Evolutionary conservation across 106 monocot species (phyloP), one percentile per base, ranked within the genome.

Genomic region (Dendrobium nobile): DNA sequence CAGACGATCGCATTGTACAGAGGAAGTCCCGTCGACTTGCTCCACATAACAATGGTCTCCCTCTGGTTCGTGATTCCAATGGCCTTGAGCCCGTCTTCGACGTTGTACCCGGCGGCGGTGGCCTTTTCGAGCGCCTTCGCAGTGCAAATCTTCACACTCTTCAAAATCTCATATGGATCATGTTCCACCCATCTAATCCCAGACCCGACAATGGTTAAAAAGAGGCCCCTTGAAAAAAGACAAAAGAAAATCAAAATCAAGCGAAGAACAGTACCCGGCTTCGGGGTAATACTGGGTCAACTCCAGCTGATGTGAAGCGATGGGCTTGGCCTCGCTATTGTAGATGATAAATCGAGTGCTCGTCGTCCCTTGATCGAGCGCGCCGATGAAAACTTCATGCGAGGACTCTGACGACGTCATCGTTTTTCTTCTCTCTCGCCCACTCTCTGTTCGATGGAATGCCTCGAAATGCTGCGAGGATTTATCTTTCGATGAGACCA

Each of bases 261-360:
- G 11, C 42, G 16, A 41, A 13, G 37, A 77, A 24, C 8, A 27
- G 19, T 67, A 95, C 95, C 95, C 95, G 45, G 91, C 92, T 72
- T 92, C 95, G 9, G 95, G 95, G 58, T 92, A 95, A 82, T 82
- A 86, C 89, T 95, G 95, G 67, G 89, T 91, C 91, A 95, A 92
- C 87, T 95, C 91, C 54, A 92, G 82, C 72, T 92, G 95, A 85
- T 95, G 95, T 7, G 92, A 92, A 47, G 87, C 92, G 80, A 95
- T 78, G 44, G 87, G 68, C 40, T 77, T 86, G 67, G 84, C 85
- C 4, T 91, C 19, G 19, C 83, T 80, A 56, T 92, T 87, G 85
- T 95, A 95, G 82, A 95, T 89, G 79, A 95, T 86, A 84, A 95
- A 92, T 9, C 95, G 70, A 5, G 92, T 92, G 89, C 95, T 92